A percentile compares a stretch with the other conserved stretches of the same genome.
phyloP scores from a whole-genome alignment of 31 red algal species.

The Porphyra umbilicalis region DNA sequence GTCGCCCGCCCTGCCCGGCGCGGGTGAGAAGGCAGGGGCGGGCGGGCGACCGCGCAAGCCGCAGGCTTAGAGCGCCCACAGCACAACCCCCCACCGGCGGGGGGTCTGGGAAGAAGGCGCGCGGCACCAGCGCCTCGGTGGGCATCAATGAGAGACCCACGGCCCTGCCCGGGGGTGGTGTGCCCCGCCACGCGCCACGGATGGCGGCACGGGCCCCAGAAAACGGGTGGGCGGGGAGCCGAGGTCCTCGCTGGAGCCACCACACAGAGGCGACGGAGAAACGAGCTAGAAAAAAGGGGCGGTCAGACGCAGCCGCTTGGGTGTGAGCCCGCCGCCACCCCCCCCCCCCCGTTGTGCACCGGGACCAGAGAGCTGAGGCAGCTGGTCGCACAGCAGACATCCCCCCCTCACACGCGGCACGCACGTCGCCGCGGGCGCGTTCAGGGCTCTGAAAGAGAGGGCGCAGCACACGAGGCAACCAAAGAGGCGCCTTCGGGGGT shows the following conservation, averaged over 20 bases:
- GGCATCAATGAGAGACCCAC: background rate
- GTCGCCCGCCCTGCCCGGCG: background rate
- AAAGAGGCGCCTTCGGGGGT: too few species aligned
- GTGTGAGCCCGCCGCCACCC: background rate
- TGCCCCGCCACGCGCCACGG: background rate
- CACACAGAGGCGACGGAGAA: background rate
- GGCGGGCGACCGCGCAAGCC: too few species aligned
- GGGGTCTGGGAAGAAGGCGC: background rate
- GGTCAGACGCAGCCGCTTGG: background rate
- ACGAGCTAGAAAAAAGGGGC: background rate
- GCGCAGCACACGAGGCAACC: too few species aligned
- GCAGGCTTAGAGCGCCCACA: too few species aligned
- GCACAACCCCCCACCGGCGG: background rate
- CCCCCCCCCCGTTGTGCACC: background rate
- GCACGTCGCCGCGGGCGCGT: too few species aligned
- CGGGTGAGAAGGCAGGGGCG: conserved; percentile 1
- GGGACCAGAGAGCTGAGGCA: background rate
- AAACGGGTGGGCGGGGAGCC: background rate
- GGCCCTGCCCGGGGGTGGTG: background rate
- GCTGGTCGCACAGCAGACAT: background rate
- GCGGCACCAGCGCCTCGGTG: background rate
- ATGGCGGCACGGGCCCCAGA: background rate
- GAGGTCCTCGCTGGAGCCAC: background rate
- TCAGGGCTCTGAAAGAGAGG: too few species aligned
- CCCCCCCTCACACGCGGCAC: too few species aligned